Conservation (phyloP, 352 stramenopile species). For the Phytopythium helicoides region DNA sequence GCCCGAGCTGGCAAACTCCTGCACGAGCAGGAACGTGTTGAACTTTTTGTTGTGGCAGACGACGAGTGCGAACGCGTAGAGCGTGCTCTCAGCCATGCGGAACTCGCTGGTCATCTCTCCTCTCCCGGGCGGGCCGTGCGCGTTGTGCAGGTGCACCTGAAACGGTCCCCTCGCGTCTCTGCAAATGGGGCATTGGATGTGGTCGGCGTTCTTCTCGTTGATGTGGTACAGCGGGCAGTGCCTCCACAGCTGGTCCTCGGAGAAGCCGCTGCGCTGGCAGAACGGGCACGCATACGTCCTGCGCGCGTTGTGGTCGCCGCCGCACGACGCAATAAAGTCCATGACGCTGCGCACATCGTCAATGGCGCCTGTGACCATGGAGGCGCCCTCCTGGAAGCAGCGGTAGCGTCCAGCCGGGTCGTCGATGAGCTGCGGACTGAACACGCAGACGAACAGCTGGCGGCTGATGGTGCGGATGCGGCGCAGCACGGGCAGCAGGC, state of each 20-base stretch:
- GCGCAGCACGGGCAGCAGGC: slow-evolving; percentile 53
- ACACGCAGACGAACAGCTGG: slow-evolving; percentile 86
- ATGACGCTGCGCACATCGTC: slow-evolving; percentile 61
- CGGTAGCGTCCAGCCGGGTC: slow-evolving; percentile 67
- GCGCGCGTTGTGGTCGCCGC: slow-evolving; percentile 13
- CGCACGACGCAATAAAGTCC: slow-evolving; percentile 60
- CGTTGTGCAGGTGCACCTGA: slow-evolving; percentile 86
- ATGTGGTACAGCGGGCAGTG: slow-evolving; percentile 86
- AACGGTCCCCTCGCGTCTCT: slow-evolving; percentile 65
- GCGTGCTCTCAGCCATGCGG: slow-evolving; percentile 57
- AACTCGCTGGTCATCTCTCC: slow-evolving; percentile 86
- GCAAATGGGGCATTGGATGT: slow-evolving; percentile 75
- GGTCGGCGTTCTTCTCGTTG: slow-evolving; percentile 78
- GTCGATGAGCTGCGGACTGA: slow-evolving; percentile 73
- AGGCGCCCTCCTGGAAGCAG: slow-evolving; percentile 75
- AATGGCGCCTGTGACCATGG: slow-evolving; percentile 79
- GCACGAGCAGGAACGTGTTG: slow-evolving; percentile 82
- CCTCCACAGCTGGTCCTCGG: slow-evolving; percentile 81
- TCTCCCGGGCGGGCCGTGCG: slow-evolving; percentile 69
- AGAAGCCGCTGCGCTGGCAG: slow-evolving; percentile 67
- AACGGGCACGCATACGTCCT: slow-evolving; percentile 62
- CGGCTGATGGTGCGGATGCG: slow-evolving; percentile 67
- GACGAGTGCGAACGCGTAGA: slow-evolving; percentile 85
- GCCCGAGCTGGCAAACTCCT: slow-evolving; percentile 86
- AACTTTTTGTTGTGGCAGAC: slow-evolving; percentile 82